Evolutionary conservation across 345 rosid species (phyloP), one percentile per base, ranked within the genome.

Genomic region (Barbarea vulgaris): DNA sequence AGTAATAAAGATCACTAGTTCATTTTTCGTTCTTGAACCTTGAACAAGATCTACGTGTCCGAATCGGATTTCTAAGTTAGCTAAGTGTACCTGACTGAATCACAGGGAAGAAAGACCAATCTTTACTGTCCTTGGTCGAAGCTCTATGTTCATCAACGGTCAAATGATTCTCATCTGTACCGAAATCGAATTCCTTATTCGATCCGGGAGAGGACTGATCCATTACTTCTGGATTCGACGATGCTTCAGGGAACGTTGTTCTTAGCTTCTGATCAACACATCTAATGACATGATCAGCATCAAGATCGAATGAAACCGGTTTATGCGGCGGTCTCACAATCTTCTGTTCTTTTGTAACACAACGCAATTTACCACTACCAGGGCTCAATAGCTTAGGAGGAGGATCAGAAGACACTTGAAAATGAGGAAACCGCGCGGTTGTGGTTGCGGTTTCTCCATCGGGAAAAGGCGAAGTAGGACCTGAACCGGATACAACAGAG

Each of bases 381-480:
- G 88, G 90, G 73, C 79, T 82, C 79, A 86, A 69, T 67, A 85
- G 89, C 80, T 84, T 89, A 37, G 92, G 91, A 37, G 92, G 91
- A 50, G 96, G 93, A 22, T 81, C 87, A 72, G 82, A 83, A 67
- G 82, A 80, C 53, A 79, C 72, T 25, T 64, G 85, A 73, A 94
- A 94, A 65, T 89, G 86, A 28, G 85, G 71, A 83, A 88, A 86
- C 63, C 70, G 79, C 14, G 73, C 70, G 58, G n/a, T n/a, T n/a
- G n/a, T n/a, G n/a, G n/a, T n/a, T n/a, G n/a, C n/a, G n/a, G 82
- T 83, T 37, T 89, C 93, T 59, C 84, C 78, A 34, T 93, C 97
- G 9, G 91, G 91, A 46, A 94, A 91, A 60, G 99, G 99, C 71
- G 99, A 92, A 19, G 99, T 85, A 24, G 96, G 84, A 63, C 96